Conservation (phyloP, 2,329 filamentous ascomycete species). For the Ampelomyces quisqualis region DNA sequence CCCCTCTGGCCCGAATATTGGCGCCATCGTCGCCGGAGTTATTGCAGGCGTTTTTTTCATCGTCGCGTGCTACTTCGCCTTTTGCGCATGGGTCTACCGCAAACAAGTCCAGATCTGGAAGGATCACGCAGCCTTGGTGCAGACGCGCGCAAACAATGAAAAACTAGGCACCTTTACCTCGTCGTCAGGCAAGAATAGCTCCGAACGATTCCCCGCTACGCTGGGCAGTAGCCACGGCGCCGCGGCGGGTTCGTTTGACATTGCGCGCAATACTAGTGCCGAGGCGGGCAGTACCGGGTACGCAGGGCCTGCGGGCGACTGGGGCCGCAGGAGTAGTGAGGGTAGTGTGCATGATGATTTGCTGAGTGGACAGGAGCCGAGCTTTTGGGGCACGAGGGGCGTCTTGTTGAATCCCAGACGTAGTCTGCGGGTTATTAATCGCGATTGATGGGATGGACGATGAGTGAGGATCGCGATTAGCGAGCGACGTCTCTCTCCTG, state of each 20-base stretch:
- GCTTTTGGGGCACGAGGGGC: conserved; percentile 62
- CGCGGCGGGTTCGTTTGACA: conserved; percentile 23
- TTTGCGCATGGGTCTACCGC: conserved; percentile 72
- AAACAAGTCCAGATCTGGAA: conserved; percentile 70
- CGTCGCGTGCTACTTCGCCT: conserved; percentile 65
- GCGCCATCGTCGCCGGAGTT: conserved; percentile 59
- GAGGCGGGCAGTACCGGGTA: conserved; percentile 11
- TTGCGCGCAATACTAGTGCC: conserved; percentile 12
- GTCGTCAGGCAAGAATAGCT: conserved; percentile 23
- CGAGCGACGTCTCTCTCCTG: too few species aligned
- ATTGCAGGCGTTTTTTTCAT: conserved; percentile 67
- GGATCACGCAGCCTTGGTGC: conserved; percentile 65
- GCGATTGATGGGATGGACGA: conserved; percentile 42
- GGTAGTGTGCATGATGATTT: conserved; percentile 60
- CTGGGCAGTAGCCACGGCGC: conserved; percentile 18
- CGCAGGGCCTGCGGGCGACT: conserved; percentile 22
- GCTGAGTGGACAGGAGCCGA: conserved; percentile 64
- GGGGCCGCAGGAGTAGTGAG: conserved; percentile 43
- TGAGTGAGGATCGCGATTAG: not conserved
- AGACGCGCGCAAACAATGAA: conserved; percentile 55
- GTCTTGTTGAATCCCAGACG: conserved; percentile 67
- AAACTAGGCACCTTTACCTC: conserved; percentile 36
- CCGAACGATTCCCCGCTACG: conserved; percentile 22
- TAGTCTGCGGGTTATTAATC: conserved; percentile 69
- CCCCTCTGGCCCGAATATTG: conserved; percentile 49